phyloP scores from a whole-genome alignment of 2,329 filamentous ascomycete species.

The Clarireedia sp. region DNA sequence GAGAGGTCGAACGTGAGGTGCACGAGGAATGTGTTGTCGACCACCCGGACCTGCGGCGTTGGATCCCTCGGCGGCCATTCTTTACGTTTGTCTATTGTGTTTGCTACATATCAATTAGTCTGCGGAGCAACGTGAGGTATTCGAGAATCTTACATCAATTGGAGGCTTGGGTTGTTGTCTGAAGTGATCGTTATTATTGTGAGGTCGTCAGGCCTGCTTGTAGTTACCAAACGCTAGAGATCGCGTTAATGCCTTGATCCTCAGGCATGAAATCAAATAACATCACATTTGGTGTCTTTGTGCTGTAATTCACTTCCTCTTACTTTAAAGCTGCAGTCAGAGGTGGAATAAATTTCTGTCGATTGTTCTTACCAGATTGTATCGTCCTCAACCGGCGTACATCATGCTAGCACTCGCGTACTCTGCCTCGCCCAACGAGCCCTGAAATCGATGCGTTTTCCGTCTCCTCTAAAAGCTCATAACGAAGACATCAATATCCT shows the following conservation, averaged over 20 bases:
- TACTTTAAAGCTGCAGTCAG: background rate
- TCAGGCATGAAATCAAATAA: background rate
- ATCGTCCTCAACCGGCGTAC: background rate
- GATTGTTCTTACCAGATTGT: background rate
- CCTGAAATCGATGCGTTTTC: conserved; percentile 3
- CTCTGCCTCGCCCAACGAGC: conserved; percentile 5
- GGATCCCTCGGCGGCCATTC: conserved; percentile 31
- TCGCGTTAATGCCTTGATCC: background rate
- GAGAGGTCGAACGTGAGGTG: conserved; percentile 56
- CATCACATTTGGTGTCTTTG: background rate
- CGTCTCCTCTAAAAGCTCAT: background rate
- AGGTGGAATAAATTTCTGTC: background rate
- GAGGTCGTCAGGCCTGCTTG: no score
- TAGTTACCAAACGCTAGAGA: background rate
- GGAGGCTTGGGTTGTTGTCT: background rate
- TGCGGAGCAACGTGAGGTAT: background rate
- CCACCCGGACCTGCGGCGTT: conserved; percentile 19
- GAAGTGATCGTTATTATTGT: background rate
- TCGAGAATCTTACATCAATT: background rate
- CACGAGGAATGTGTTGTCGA: no score
- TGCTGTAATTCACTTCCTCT: conserved; percentile 3
- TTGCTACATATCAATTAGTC: background rate
- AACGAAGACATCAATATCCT: background rate
- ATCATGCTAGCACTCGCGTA: conserved; percentile 2
- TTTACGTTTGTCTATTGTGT: conserved; percentile 21